Evolutionary conservation across 139 green algal genomes (phyloP), one percentile per base, ranked within the genome.

Genomic region (Auxenochlorella pyrenoidosa): DNA sequence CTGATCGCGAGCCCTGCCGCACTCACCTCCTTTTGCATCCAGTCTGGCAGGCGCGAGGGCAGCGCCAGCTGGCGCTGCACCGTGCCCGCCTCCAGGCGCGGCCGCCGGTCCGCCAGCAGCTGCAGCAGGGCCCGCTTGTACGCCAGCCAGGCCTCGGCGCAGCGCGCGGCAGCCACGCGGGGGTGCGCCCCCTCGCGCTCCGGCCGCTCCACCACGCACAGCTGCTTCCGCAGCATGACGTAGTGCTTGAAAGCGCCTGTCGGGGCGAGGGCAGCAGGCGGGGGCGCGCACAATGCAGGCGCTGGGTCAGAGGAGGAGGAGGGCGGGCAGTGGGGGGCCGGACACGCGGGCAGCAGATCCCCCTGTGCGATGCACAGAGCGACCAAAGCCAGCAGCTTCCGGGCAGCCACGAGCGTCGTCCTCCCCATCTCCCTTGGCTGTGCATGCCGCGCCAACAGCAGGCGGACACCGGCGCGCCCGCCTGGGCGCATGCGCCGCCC

Each of bases 111-210:
- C 0, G 80, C 80, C 63, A 85, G 80, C 63, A 47, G 66, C 60
- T 76, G 80, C 80, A 85, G 80, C 60, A 85, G 40, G 13, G 6
- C 18, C 30, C 80, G 80, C 80, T 85, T 85, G 63, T 63, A 85
- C 26, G 3, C 1, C 21, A 85, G 30, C 36, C 72, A 85, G 15
- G 80, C 63, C 59, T 43, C 59, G 28, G 60, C 80, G 40, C 80
- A 16, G 4, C 19, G 32, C 0, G 40, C 43, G 1, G 60, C 24
- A 13, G 34, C 34, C 80, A 85, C 80, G 22, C 13, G 5, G 59
- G 47, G 30, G 40, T 30, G 26, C 19, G 32, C 10, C 15, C 30
- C 40, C 0, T 41, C 63, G 10, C 16, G 21, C 40, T 34, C 21
- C 40, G 28, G 43, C 38, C 5, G 22, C 5, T 32, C 10, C 38